Percentiles rank a stretch among this genome's conserved stretches.
Evolutionary conservation across 1,139 yeast genomes (phyloP).

Genomic region (Hyphopichia fennica): DNA sequence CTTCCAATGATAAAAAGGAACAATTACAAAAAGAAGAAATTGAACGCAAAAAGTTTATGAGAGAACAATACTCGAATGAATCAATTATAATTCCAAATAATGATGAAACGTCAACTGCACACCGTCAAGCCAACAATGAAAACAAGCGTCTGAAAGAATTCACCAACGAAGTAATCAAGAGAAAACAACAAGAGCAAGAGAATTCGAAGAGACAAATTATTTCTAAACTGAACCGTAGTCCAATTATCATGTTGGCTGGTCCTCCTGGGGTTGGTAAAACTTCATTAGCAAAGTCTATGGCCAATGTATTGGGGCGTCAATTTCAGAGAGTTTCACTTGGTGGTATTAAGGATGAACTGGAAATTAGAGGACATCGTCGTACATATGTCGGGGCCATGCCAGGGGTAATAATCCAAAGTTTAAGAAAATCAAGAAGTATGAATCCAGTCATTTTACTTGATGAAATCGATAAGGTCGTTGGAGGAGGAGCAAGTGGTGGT

Average conservation of each 20-base stretch:
- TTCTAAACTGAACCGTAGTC: constrained; percentile 52
- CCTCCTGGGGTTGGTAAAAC: constrained; percentile 98
- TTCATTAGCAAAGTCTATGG: constrained; percentile 83
- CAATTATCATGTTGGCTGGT: constrained; percentile 81
- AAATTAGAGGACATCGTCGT: constrained; percentile 87
- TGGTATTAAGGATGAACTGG: constrained; percentile 88
- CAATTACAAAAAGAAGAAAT: constrained; percentile 2
- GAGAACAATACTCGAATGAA: constrained; percentile 9
- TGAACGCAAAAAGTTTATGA: constrained; percentile 5
- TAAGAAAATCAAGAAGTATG: constrained; percentile 76
- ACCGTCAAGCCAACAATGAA: constrained; percentile 26
- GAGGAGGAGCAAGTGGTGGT: constrained; percentile 51
- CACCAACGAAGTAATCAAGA: constrained; percentile 7
- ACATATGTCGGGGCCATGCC: constrained; percentile 96
- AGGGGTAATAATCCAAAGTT: constrained; percentile 76
- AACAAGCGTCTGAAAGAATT: constrained; percentile 20
- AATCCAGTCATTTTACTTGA: constrained; percentile 88
- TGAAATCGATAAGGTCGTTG: constrained; percentile 83
- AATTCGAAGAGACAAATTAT: constrained; percentile 22
- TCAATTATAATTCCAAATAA: constrained; percentile 37
- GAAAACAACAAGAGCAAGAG: constrained; percentile 5
- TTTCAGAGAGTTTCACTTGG: constrained; percentile 87
- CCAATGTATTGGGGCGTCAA: constrained; percentile 73
- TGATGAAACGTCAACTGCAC: constrained; percentile 33
- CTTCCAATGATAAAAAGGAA: constrained; percentile 10